phyloP scores from a whole-genome alignment of 108 stramenopile species.

The Schizochytrium sp. region DNA sequence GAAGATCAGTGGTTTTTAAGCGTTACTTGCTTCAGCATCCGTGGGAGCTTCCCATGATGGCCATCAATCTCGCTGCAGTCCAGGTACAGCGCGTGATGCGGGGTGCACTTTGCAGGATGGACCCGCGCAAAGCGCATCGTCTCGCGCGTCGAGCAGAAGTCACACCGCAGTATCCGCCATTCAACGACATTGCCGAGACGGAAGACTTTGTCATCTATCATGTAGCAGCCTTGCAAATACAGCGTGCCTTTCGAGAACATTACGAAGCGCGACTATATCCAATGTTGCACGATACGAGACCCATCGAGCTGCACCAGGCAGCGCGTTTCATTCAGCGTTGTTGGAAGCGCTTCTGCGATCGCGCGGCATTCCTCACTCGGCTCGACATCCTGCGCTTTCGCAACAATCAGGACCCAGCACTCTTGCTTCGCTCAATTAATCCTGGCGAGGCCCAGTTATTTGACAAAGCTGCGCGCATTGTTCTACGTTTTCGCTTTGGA shows the following conservation, averaged over 20 bases:
- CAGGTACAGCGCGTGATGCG: not conserved
- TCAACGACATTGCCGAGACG: not conserved
- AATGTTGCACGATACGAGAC: not conserved
- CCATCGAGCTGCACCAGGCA: not conserved
- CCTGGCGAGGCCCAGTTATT: constrained; percentile 40
- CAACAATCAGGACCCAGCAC: constrained; percentile 21
- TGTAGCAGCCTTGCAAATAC: constrained; percentile 12
- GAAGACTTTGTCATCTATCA: not conserved
- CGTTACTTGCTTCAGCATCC: not conserved
- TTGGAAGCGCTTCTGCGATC: not conserved
- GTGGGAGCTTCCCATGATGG: not conserved
- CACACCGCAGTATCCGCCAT: not conserved
- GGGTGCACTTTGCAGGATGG: not conserved
- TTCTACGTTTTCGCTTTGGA: constrained; percentile 45
- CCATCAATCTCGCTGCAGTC: not conserved
- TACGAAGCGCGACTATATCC: not conserved
- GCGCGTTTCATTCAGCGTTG: not conserved
- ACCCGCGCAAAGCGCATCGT: not conserved
- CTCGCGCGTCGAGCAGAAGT: too few relatives aligned
- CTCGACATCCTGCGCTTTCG: not conserved
- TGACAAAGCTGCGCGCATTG: constrained; percentile 39
- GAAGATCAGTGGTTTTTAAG: not conserved
- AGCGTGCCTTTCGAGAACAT: not conserved
- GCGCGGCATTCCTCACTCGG: not conserved
- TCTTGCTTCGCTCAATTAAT: constrained; percentile 38